These are phyloP conservation scores for Calonectria pseudoturangicola DNA, from an alignment of 2,329 filamentous ascomycete genomes.

Conservation along the genomic window DNA sequence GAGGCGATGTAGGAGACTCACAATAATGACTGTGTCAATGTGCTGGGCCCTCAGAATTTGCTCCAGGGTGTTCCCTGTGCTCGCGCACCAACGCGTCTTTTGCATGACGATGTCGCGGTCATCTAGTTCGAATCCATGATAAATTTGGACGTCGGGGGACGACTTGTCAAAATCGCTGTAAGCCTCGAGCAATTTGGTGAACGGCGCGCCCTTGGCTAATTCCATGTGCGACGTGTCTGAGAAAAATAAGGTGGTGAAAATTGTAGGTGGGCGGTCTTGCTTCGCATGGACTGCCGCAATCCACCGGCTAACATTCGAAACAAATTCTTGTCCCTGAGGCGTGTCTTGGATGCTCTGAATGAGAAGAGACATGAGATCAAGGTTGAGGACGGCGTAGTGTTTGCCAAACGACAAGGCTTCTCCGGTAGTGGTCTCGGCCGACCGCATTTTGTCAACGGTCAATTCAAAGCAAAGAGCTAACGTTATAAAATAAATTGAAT, in stretches of 20 bases:
- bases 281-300: conserved; percentile 21
- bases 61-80: conserved; percentile 62
- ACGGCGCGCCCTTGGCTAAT: neutral
- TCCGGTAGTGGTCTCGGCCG: neutral
- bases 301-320: conserved; percentile 6
- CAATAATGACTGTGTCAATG: conserved; percentile 25
- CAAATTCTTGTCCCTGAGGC: conserved; percentile 39
- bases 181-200: neutral
- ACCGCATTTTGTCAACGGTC: neutral
- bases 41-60: conserved; percentile 58
- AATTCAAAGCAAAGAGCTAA: too few species aligned
- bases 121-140: conserved; percentile 56
- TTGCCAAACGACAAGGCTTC: conserved; percentile 30
- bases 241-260: conserved; percentile 17
- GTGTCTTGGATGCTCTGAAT: conserved; percentile 59
- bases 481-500: neutral
- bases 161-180: conserved; percentile 7
- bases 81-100: conserved; percentile 65
- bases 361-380: conserved; percentile 64
- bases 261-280: neutral
- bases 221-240: neutral
- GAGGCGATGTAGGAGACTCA: neutral
- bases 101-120: conserved; percentile 59
- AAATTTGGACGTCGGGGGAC: conserved; percentile 56
- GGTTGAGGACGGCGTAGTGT: conserved; percentile 51